Evolutionary conservation across 306 rosid genomes (phyloP), one percentile per base, ranked within the genome.

Genomic region (Coriaria nepalensis): DNA sequence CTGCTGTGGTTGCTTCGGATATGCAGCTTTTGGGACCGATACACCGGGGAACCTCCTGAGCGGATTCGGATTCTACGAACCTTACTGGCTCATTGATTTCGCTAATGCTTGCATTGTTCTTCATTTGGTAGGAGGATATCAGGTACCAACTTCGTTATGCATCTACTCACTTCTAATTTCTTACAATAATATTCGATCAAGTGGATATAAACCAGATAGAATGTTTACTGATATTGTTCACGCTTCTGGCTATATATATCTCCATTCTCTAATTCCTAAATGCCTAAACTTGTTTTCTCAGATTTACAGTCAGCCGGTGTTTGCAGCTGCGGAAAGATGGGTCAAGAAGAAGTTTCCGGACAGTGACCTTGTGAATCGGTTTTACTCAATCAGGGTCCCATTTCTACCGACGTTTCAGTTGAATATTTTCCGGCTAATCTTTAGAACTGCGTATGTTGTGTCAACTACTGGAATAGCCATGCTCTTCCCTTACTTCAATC

Each of bases 401-500:
- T 61, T 37, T 37, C 34, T 9, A 15, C 84, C 82, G 0, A 57
- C 64, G 10, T 76, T 63, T 71, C 65, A 74, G 49, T 56, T 83
- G 32, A 83, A 76, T 74, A 29, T 74, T 4, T 79, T 83, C 59
- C 76, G 80, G 4, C 44, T 79, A 8, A 57, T 77, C 14, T 83
- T 82, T 82, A 79, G 94, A 63, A 83, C 80, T 8, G 39, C 64
- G 4, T 83, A 68, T 56, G 88, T 83, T 46, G 2, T 79, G 5
- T 6, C 56, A 51, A 83, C 94, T 2, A 83, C 94, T 41, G 35
- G 77, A 42, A 62, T 67, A 37, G 76, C 94, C 39, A 74, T 83
- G 90, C 59, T 83, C 41, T 4, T 79, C 64, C 94, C 94, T 13
- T 83, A 79, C 68, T 83, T 83, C 94, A 77, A 83, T 10, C 88